A percentile compares a stretch with the other conserved stretches of the same genome.
Evolutionary conservation across 1,139 yeast species (phyloP).

Genomic region (Geotrichum aggregatum): DNA sequence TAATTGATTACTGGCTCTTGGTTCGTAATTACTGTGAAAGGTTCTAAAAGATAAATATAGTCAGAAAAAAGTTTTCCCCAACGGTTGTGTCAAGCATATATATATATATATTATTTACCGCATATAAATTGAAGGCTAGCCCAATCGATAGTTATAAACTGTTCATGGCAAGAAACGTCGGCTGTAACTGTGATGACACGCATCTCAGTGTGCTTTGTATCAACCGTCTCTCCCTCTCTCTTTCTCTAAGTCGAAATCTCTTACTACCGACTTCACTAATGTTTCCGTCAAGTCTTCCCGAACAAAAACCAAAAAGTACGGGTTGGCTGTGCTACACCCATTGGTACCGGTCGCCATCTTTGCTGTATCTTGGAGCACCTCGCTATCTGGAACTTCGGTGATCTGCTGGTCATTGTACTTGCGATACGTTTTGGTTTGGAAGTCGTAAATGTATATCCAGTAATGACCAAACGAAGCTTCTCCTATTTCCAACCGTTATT

Average conservation of each 20-base stretch:
- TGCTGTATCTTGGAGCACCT: constrained; percentile 49
- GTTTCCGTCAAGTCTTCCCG: constrained; percentile 56
- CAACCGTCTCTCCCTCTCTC: neutral
- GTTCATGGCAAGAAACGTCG: too few species aligned
- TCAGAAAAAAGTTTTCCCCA: too few species aligned
- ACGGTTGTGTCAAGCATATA: too few species aligned
- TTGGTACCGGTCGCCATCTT: too few species aligned
- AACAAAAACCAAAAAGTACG: constrained; percentile 83
- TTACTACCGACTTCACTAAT: constrained; percentile 54
- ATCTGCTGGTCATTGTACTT: constrained; percentile 92
- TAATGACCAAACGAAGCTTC: constrained; percentile 96
- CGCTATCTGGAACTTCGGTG: constrained; percentile 68
- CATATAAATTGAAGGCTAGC: too few species aligned
- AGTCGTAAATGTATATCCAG: constrained; percentile 88
- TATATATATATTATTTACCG: too few species aligned
- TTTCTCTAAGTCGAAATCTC: constrained; percentile 17
- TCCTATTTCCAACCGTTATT: constrained; percentile 43
- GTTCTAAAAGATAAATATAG: too few species aligned
- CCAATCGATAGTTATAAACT: too few species aligned
- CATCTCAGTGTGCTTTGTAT: neutral
- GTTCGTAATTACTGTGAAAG: too few species aligned
- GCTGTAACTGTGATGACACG: too few species aligned
- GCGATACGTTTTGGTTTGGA: constrained; percentile 61
- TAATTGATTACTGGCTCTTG: too few species aligned
- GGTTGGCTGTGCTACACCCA: constrained; percentile 81